These are phyloP conservation scores for Paramyrothecium roridum DNA, from an alignment of 2,329 filamentous ascomycete species.

Conservation along the genomic window DNA sequence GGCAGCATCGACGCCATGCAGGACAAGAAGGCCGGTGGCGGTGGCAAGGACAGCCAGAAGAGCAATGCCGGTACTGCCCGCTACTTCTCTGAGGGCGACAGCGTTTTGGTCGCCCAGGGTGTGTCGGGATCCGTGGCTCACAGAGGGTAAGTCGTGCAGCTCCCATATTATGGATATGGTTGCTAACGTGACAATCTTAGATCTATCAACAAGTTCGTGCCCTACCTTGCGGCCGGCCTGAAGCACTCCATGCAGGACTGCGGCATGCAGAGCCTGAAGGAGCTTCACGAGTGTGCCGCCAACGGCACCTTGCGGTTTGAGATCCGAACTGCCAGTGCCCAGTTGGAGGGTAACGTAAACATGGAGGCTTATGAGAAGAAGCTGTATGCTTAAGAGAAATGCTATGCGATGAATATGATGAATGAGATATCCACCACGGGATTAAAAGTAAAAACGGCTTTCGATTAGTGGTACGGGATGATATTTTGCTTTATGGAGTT, in stretches of 20 bases:
- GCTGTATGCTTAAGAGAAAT: constrained; percentile 73
- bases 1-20: constrained; percentile 99
- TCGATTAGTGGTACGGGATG: constrained; percentile 3
- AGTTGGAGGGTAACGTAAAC: constrained; percentile 95
- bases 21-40: constrained; percentile 88
- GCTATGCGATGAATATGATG: constrained; percentile 14
- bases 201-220: constrained; percentile 90
- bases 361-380: constrained; percentile 99
- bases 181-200: constrained; percentile 26
- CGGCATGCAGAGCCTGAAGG: constrained; percentile 75
- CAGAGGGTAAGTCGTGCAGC: constrained; percentile 50
- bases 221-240: constrained; percentile 90
- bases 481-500: neutral
- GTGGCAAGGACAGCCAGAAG: constrained; percentile 68
- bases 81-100: constrained; percentile 97
- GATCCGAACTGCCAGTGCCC: constrained; percentile 87
- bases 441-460: constrained; percentile 10
- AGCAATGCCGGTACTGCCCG: constrained; percentile 94
- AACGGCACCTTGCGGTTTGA: constrained; percentile 84
- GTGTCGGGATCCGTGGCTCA: constrained; percentile 84
- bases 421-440: constrained; percentile 2
- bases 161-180: neutral
- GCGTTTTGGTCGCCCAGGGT: constrained; percentile 92
- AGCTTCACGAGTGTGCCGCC: constrained; percentile 72
- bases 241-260: constrained; percentile 98